phyloP scores from a whole-genome alignment of 1,284 basidiomycete species.

The Fomitopsis palustris region DNA sequence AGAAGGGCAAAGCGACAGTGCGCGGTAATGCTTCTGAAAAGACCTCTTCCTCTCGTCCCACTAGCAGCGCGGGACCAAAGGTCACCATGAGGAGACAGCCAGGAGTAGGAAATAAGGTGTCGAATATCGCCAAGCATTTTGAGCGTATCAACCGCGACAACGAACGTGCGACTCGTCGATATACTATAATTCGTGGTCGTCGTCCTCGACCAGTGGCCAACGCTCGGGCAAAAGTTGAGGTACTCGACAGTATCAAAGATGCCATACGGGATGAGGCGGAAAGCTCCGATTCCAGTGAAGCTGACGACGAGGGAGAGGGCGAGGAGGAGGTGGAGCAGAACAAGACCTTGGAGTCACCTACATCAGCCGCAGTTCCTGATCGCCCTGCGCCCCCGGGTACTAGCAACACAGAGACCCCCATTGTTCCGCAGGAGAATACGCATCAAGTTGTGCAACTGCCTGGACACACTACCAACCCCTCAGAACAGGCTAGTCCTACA shows the following conservation, averaged over 20 bases:
- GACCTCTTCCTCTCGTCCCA: conserved; percentile 38
- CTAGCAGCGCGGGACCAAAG: conserved; percentile 39
- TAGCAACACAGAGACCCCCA: neutral
- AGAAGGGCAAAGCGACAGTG: conserved; percentile 40
- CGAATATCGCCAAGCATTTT: conserved; percentile 74
- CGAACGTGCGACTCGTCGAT: conserved; percentile 66
- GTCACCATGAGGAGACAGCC: conserved; percentile 51
- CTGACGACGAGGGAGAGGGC: conserved; percentile 79
- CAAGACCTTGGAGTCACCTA: conserved; percentile 25
- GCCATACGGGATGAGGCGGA: conserved; percentile 89
- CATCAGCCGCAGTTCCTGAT: neutral
- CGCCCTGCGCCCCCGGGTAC: neutral
- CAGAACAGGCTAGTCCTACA: conserved; percentile 3
- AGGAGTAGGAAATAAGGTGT: conserved; percentile 58
- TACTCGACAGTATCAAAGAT: conserved; percentile 90
- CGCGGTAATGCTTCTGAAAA: conserved; percentile 45
- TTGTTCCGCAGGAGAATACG: neutral
- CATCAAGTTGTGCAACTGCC: neutral
- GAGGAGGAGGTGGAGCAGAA: conserved; percentile 50
- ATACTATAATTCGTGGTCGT: conserved; percentile 80
- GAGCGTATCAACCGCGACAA: conserved; percentile 68
- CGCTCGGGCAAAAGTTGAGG: conserved; percentile 86
- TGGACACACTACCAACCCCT: neutral
- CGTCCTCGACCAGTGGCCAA: conserved; percentile 92
- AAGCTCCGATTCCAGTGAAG: conserved; percentile 77